Evolutionary conservation across 2,329 filamentous ascomycete species (phyloP), one percentile per base, ranked within the genome.

Genomic region (Fusarium miscanthi): DNA sequence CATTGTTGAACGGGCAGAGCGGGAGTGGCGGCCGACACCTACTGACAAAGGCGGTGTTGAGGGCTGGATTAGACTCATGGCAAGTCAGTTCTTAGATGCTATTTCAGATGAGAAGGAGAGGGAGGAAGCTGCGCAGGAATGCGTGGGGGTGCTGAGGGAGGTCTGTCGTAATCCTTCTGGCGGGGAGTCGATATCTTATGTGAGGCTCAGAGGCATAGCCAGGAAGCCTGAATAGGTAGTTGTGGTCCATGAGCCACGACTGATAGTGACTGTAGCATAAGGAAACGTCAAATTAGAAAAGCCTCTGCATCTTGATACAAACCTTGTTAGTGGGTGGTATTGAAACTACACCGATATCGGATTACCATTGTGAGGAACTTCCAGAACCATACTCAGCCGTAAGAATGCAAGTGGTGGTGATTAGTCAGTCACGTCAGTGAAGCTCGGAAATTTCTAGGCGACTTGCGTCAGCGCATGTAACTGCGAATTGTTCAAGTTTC

Each of bases 51-150:
- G 88, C 6, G 91, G 91, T 0, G 81, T 93, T 16, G 87, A 88
- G 60, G 91, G 90, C 3, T 93, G 91, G 91, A 82, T 92, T 31
- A 82, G 87, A 73, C 79, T 93, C 67, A 91, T 93, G 85, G 90
- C 87, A 4, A 87, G 85, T 68, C 80, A 83, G 70, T 86, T 91
- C 53, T 82, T 93, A 62, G 88, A 91, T 70, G 83, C 81, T 4
- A 78, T 92, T 13, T 78, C 81, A 4, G 82, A 80, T 30, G 80
- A 81, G 35, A 79, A 76, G 51, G 80, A 84, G 80, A 85, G 87
- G 69, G 89, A 91, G 67, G 83, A 79, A 46, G 86, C 83, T 10
- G 84, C 91, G 6, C 81, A 76, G 73, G 88, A 91, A 80, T 85
- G 88, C 10, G 84, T 85, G 13, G 85, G 87, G 52, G 81, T 89